Evolutionary conservation across 2,329 filamentous ascomycete species (phyloP).

Genomic region (Ophiostoma australiae): DNA sequence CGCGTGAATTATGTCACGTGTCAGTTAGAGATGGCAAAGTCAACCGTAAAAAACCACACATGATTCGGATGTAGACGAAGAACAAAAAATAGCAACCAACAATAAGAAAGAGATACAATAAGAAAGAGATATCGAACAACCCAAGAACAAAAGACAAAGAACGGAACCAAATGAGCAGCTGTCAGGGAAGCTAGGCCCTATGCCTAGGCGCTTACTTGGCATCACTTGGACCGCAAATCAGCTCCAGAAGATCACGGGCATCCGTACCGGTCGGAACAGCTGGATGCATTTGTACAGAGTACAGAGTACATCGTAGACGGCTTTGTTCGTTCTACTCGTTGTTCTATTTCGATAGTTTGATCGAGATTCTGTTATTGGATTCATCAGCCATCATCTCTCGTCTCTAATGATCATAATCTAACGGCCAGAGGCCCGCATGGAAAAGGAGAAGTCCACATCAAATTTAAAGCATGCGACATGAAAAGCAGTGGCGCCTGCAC

Average conservation of each 20-base stretch:
- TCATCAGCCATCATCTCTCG: neutral
- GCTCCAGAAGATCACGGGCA: neutral
- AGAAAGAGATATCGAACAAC: too few relatives aligned
- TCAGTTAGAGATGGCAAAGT: neutral
- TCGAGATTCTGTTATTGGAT: neutral
- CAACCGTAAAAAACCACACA: too few relatives aligned
- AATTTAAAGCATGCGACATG: slow-evolving; percentile 1
- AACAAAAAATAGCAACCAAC: too few relatives aligned
- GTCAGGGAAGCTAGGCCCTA: neutral
- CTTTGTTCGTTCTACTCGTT: neutral
- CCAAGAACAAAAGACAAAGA: too few relatives aligned
- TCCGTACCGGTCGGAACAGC: neutral
- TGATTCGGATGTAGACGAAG: too few relatives aligned
- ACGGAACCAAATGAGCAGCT: neutral
- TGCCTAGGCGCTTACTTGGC: neutral
- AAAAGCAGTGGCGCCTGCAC: neutral
- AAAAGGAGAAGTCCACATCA: slow-evolving; percentile 6
- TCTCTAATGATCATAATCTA: neutral
- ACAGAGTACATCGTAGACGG: neutral
- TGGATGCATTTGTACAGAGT: neutral
- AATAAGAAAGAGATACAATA: too few relatives aligned
- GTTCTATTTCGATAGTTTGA: neutral
- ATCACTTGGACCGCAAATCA: neutral
- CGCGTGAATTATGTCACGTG: neutral
- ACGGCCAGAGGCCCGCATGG: neutral